phyloP scores from a whole-genome alignment of 306 rosid species.

The Acacia melanoxylon region DNA sequence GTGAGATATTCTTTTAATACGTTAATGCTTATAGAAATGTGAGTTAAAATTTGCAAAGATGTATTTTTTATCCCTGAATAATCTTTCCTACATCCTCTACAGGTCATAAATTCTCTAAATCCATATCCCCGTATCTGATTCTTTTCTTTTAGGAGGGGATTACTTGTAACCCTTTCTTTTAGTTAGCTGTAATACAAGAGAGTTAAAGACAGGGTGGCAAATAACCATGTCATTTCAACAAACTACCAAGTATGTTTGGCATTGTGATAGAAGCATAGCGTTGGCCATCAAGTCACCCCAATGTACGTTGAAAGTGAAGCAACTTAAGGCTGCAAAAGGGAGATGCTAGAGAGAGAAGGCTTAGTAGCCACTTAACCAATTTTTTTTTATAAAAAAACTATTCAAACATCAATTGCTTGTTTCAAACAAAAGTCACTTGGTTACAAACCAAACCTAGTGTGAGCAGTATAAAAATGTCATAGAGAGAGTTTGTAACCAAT shows the following conservation, averaged over 20 bases:
- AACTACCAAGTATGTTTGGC: background rate
- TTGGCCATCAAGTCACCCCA: no score
- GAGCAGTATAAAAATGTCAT: background rate
- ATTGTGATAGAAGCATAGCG: no score
- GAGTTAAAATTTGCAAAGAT: background rate
- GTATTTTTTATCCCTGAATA: background rate
- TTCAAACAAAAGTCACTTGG: no score
- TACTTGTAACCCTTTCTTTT: background rate
- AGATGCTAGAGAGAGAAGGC: no score
- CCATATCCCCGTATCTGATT: background rate
- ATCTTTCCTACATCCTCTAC: background rate
- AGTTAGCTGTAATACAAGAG: background rate
- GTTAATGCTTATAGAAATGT: background rate
- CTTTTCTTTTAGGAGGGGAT: background rate
- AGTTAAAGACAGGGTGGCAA: background rate
- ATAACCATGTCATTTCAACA: constrained; percentile 6
- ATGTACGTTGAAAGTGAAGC: no score
- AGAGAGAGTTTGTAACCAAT: constrained; percentile 2
- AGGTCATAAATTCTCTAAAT: background rate
- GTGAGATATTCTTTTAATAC: constrained; percentile 10
- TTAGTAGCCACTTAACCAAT: no score
- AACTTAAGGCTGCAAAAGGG: no score
- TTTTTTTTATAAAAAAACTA: background rate
- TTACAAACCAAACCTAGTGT: background rate
- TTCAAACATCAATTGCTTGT: no score